phyloP scores from a whole-genome alignment of 192 early-diverging fungal genomes.

The Piromyces sp. region DNA sequence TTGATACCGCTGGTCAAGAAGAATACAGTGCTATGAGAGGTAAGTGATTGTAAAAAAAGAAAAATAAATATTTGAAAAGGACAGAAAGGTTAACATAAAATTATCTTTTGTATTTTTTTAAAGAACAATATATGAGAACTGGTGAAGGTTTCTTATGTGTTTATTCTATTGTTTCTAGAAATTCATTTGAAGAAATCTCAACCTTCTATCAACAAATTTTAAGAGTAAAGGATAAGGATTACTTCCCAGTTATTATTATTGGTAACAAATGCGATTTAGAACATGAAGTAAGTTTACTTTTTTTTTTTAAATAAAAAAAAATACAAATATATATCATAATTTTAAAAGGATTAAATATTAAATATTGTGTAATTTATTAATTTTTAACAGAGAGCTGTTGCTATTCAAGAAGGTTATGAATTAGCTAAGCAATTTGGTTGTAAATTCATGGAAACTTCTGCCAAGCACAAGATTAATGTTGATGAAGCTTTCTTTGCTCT shows the following conservation, averaged over 20 bases:
- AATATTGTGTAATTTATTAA: too few species aligned
- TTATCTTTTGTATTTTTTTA: too few species aligned
- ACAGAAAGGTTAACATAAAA: too few species aligned
- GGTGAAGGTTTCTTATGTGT: constrained; percentile 75
- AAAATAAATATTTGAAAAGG: too few species aligned
- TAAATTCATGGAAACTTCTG: constrained; percentile 18
- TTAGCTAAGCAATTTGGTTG: not conserved
- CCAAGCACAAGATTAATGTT: constrained; percentile 74
- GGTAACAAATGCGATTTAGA: constrained; percentile 83
- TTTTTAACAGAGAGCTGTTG: not conserved
- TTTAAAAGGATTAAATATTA: too few species aligned
- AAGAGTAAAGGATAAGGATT: constrained; percentile 60
- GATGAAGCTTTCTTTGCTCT: constrained; percentile 79
- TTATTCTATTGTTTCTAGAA: constrained; percentile 55
- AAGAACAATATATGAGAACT: constrained; percentile 52
- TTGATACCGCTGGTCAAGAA: constrained; percentile 83
- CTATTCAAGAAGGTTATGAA: not conserved
- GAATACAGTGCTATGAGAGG: constrained; percentile 48
- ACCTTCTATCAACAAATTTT: constrained; percentile 56
- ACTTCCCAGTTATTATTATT: constrained; percentile 60
- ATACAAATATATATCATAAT: too few species aligned
- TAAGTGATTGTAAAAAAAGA: too few species aligned
- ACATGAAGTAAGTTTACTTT: constrained; percentile 9
- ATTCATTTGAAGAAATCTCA: constrained; percentile 59
- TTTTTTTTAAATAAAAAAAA: too few species aligned